phyloP scores from a whole-genome alignment of 2,329 filamentous ascomycete genomes.

The Penicillium corylophilum region DNA sequence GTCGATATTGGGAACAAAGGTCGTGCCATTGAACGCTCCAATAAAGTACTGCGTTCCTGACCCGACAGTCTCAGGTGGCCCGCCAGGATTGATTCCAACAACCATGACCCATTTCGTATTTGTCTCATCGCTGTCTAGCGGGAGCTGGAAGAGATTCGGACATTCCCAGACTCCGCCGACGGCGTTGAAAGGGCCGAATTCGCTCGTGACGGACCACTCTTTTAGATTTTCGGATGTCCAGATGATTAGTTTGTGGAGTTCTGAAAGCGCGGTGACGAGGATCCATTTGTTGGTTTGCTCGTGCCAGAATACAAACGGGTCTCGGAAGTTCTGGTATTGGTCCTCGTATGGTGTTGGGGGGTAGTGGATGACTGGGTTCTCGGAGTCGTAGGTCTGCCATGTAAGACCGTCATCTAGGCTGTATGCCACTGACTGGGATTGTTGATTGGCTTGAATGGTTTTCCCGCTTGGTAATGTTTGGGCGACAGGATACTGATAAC shows the following conservation, averaged over 20 bases:
- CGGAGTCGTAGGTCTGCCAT: constrained; percentile 42
- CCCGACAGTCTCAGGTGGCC: constrained; percentile 28
- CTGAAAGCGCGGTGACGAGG: constrained; percentile 13
- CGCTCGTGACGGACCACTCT: constrained; percentile 25
- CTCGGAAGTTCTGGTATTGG: constrained; percentile 48
- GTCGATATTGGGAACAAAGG: constrained; percentile 22
- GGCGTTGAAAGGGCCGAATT: constrained; percentile 28
- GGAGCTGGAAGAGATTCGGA: constrained; percentile 26
- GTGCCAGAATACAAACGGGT: constrained; percentile 58
- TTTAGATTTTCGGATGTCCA: constrained; percentile 29
- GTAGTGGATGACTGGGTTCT: constrained; percentile 60
- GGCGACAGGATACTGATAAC: neutral
- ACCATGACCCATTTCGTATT: constrained; percentile 27
- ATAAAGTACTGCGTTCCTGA: constrained; percentile 33
- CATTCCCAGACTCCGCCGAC: constrained; percentile 33
- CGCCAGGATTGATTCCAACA: constrained; percentile 30
- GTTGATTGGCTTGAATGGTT: neutral
- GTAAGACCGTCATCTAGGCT: neutral
- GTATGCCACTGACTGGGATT: neutral
- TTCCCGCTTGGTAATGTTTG: neutral
- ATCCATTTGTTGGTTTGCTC: constrained; percentile 23
- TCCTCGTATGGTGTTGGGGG: constrained; percentile 50
- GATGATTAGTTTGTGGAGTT: constrained; percentile 24
- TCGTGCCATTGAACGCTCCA: constrained; percentile 27
- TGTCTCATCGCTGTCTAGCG: constrained; percentile 15